Evolutionary conservation across 352 stramenopile genomes (phyloP), one percentile per base, ranked within the genome.

Genomic region (Halophytophthora polymorphica): DNA sequence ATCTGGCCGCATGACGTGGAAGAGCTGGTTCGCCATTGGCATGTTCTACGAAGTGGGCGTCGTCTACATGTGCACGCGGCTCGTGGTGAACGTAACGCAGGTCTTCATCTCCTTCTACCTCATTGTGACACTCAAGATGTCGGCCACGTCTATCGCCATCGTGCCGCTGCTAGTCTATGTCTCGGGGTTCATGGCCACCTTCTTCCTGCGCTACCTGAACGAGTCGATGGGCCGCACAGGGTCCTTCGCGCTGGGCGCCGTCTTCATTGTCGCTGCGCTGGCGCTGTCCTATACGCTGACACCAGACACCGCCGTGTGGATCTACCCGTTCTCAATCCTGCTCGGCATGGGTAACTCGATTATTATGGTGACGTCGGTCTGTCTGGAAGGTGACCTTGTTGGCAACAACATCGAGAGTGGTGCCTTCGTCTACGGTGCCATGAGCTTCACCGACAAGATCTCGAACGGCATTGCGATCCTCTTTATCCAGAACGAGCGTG

Each of bases 401-500:
- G 84, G 84, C 14, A 86, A 86, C 60, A 86, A 89, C 51, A 66
- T 87, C 34, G 84, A 92, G 54, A 90, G 77, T 40, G 84, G 84
- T 29, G 84, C 84, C 13, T 94, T 94, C 39, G 84, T 94, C 23
- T 94, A 91, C 61, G 84, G 84, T 21, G 77, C 81, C 8, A 90
- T 94, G 81, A 92, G 82, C 50, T 91, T 94, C 60, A 90, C 81
- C 14, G 84, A 94, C 66, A 94, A 94, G 45, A 87, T 92, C 52
- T 91, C 79, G 38, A 93, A 92, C 49, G 84, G 84, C 11, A 68
- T 92, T 28, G 79, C 78, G 23, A 87, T 94, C 38, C 52, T 94
- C 17, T 54, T 90, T 10, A 90, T 93, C 42, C 84, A 94, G 58
- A 88, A 93, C 54, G 73, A 83, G 39, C 82, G 82, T 34, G 65